Conservation (phyloP, 2,329 filamentous ascomycete species). For the Macroventuria anomochaeta region DNA sequence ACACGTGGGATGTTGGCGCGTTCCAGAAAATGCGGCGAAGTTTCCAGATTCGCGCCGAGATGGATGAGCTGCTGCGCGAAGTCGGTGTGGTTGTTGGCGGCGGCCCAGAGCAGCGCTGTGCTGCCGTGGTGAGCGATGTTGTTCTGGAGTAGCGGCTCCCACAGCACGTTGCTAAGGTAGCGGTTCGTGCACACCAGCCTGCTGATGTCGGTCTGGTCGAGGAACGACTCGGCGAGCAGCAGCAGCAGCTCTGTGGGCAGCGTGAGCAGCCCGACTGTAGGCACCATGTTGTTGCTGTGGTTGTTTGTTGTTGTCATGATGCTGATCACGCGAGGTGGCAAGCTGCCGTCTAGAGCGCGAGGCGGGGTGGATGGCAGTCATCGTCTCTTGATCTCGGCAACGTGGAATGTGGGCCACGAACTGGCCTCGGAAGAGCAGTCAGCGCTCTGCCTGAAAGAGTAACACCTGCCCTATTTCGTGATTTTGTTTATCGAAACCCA, state of each 20-base stretch:
- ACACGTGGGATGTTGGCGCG: conserved; percentile 11
- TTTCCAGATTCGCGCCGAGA: conserved; percentile 17
- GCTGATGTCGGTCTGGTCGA: conserved; percentile 21
- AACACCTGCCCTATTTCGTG: conserved; percentile 8
- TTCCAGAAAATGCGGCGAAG: conserved; percentile 14
- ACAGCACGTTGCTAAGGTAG: conserved; percentile 16
- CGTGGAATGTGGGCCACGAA: conserved; percentile 15
- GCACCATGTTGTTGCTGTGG: conserved; percentile 1
- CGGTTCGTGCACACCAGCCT: conserved; percentile 17
- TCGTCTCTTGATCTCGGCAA: conserved; percentile 4
- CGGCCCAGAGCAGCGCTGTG: conserved; percentile 18
- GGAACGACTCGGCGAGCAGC: conserved; percentile 17
- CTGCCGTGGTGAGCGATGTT: conserved; percentile 20
- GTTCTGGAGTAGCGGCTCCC: conserved; percentile 14
- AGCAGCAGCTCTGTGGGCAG: conserved; percentile 18
- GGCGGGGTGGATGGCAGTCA: conserved; percentile 1
- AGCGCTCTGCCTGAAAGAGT: conserved; percentile 10
- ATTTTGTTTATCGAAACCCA: conserved; percentile 8
- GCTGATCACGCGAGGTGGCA: conserved; percentile 6
- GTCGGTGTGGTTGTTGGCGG: conserved; percentile 17
- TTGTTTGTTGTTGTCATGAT: conserved; percentile 4
- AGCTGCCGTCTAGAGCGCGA: background rate
- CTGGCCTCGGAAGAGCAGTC: conserved; percentile 14
- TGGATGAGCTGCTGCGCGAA: conserved; percentile 9
- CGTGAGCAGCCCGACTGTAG: conserved; percentile 6